Conservation (phyloP, 2,329 filamentous ascomycete genomes). For the Blastomyces percursus region DNA sequence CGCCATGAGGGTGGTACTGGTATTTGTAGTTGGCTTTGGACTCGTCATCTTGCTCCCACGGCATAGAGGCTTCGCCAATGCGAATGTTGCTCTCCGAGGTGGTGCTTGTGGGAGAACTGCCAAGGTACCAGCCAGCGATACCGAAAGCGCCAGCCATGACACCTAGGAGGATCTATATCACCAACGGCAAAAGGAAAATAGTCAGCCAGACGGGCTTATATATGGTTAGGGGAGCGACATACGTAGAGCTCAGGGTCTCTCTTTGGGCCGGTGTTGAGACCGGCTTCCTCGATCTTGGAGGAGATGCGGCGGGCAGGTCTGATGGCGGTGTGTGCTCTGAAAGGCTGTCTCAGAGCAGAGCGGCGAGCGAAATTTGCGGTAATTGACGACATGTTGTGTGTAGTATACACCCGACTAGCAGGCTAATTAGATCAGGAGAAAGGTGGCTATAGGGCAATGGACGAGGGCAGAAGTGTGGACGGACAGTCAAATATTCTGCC, state of each 20-base stretch:
- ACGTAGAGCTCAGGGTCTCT: slow-evolving; percentile 66
- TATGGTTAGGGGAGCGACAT: slow-evolving; percentile 23
- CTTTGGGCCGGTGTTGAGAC: slow-evolving; percentile 53
- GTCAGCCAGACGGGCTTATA: not conserved
- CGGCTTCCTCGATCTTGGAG: slow-evolving; percentile 38
- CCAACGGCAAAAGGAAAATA: not conserved
- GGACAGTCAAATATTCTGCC: not conserved
- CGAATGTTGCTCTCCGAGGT: slow-evolving; percentile 70
- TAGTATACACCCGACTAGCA: slow-evolving; percentile 3
- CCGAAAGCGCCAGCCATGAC: slow-evolving; percentile 84
- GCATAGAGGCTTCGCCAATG: slow-evolving; percentile 69
- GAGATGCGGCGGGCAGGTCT: slow-evolving; percentile 25
- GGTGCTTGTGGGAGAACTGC: slow-evolving; percentile 71
- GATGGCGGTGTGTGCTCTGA: slow-evolving; percentile 29
- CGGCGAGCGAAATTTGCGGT: slow-evolving; percentile 32
- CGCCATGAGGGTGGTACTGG: slow-evolving; percentile 77
- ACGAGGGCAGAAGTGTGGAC: not conserved
- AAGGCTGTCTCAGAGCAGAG: slow-evolving; percentile 31
- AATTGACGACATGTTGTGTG: slow-evolving; percentile 32
- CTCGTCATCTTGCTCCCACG: slow-evolving; percentile 73
- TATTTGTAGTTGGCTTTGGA: slow-evolving; percentile 48
- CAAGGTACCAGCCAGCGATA: slow-evolving; percentile 71
- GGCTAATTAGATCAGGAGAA: not conserved
- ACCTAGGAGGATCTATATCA: slow-evolving; percentile 67
- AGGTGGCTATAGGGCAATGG: not conserved